phyloP scores from a whole-genome alignment of 176 grass and related monocot genomes.

The Aegilops sharonensis region DNA sequence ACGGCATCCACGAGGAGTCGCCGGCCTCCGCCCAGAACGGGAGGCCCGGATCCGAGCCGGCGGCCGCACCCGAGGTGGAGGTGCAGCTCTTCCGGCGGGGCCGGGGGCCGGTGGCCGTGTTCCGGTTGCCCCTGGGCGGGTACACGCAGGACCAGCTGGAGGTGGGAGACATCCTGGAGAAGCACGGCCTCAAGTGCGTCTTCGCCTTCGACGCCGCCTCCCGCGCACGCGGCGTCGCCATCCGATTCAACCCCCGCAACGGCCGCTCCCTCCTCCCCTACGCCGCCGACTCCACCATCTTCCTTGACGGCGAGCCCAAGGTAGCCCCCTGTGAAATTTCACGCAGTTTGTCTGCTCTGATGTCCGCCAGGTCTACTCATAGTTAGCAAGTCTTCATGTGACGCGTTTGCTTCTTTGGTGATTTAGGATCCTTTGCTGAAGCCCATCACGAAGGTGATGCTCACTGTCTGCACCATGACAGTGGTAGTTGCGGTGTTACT shows the following conservation, averaged over 20 bases:
- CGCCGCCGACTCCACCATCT: constrained; percentile 50
- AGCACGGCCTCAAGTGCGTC: constrained; percentile 78
- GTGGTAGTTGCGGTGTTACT: constrained; percentile 52
- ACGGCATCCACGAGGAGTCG: constrained; percentile 42
- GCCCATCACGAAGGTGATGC: constrained; percentile 77
- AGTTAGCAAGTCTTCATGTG: background rate
- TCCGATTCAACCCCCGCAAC: constrained; percentile 78
- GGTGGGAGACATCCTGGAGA: constrained; percentile 84
- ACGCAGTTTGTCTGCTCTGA: background rate
- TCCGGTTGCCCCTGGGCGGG: constrained; percentile 64
- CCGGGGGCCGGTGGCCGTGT: constrained; percentile 64
- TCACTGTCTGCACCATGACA: constrained; percentile 46
- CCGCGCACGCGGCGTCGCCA: constrained; percentile 59
- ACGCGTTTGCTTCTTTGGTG: constrained; percentile 18
- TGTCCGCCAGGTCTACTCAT: background rate
- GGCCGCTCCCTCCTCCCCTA: constrained; percentile 83
- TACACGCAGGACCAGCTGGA: constrained; percentile 91
- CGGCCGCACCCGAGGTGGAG: constrained; percentile 64
- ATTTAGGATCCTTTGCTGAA: constrained; percentile 84
- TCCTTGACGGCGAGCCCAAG: constrained; percentile 94
- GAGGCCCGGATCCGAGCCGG: constrained; percentile 44
- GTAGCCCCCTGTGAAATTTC: constrained; percentile 28
- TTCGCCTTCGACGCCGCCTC: constrained; percentile 64
- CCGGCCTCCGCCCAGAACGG: constrained; percentile 21
- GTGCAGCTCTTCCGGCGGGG: constrained; percentile 71